These are phyloP conservation scores for Stramenopiles sp. DNA, from an alignment of 352 stramenopile genomes.

Conservation along the genomic window DNA sequence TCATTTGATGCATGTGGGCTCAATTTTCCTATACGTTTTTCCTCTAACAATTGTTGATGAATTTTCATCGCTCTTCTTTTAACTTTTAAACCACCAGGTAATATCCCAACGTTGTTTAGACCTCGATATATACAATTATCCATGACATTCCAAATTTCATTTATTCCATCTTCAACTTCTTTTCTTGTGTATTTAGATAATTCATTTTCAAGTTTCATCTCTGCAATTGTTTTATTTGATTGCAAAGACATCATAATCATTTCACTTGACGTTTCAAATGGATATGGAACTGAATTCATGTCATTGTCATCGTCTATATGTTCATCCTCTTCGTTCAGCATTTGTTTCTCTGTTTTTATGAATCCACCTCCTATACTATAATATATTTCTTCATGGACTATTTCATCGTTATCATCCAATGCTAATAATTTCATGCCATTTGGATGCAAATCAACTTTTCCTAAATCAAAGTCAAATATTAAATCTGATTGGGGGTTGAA, in stretches of 20 bases:
- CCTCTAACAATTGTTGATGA: conserved; percentile 12
- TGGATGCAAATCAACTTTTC: conserved; percentile 14
- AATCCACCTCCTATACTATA: conserved; percentile 20
- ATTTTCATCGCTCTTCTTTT: conserved; percentile 17
- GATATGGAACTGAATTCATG: conserved; percentile 15
- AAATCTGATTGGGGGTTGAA: conserved; percentile 15
- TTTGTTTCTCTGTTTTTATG: conserved; percentile 16
- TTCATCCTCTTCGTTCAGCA: conserved; percentile 13
- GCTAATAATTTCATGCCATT: conserved; percentile 20
- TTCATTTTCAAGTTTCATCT: too few relatives aligned
- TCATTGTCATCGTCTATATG: conserved; percentile 15
- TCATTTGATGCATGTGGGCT: conserved; percentile 9
- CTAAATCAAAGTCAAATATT: conserved; percentile 15
- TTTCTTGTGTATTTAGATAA: conserved; percentile 18
- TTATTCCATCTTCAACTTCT: conserved; percentile 15
- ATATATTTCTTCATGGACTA: conserved; percentile 19
- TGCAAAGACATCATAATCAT: conserved; percentile 14
- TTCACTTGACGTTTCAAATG: conserved; percentile 11
- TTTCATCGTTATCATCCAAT: conserved; percentile 6
- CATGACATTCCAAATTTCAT: conserved; percentile 19
- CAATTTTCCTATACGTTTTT: too few relatives aligned
- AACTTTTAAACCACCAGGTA: conserved; percentile 18
- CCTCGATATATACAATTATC: conserved; percentile 17
- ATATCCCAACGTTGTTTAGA: conserved; percentile 12
- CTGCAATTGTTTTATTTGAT: too few relatives aligned